These are phyloP conservation scores for Whalleya microplaca DNA, from an alignment of 2,329 filamentous ascomycete genomes.

Conservation along the genomic window DNA sequence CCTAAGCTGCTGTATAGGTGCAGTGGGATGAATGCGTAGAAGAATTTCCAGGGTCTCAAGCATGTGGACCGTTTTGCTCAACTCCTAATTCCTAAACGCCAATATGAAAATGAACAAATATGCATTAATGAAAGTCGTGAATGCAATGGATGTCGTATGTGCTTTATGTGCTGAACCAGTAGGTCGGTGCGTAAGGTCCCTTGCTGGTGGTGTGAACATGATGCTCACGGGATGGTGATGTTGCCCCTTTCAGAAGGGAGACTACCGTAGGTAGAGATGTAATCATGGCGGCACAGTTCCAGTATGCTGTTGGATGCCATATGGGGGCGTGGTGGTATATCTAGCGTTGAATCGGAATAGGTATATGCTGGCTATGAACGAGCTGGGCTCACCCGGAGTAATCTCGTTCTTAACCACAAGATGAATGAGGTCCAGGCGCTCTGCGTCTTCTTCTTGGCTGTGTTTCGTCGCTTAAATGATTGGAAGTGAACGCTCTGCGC, in stretches of 20 bases:
- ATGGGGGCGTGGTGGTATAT: too few species aligned
- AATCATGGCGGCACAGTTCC: background rate
- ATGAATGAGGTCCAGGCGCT: conserved; percentile 66
- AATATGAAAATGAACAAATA: conserved; percentile 12
- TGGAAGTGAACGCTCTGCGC: conserved; percentile 51
- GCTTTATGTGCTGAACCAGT: conserved; percentile 1
- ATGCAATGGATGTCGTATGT: conserved; percentile 27
- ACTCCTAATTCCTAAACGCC: conserved; percentile 23
- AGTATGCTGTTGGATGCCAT: background rate
- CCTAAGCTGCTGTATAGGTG: background rate
- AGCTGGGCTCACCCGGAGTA: conserved; percentile 46
- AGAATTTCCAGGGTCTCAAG: conserved; percentile 7
- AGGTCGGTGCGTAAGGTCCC: background rate
- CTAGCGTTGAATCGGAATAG: background rate
- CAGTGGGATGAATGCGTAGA: background rate
- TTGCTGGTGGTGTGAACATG: background rate
- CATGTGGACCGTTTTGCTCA: conserved; percentile 16
- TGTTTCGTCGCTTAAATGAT: conserved; percentile 45
- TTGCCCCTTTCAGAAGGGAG: background rate
- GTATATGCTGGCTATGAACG: conserved; percentile 5
- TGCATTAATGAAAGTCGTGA: conserved; percentile 16
- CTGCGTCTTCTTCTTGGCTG: conserved; percentile 63
- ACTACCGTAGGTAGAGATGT: background rate
- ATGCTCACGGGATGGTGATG: background rate
- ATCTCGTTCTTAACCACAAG: conserved; percentile 65